Evolutionary conservation across 345 rosid species (phyloP).

Genomic region (Populus ilicifolia): DNA sequence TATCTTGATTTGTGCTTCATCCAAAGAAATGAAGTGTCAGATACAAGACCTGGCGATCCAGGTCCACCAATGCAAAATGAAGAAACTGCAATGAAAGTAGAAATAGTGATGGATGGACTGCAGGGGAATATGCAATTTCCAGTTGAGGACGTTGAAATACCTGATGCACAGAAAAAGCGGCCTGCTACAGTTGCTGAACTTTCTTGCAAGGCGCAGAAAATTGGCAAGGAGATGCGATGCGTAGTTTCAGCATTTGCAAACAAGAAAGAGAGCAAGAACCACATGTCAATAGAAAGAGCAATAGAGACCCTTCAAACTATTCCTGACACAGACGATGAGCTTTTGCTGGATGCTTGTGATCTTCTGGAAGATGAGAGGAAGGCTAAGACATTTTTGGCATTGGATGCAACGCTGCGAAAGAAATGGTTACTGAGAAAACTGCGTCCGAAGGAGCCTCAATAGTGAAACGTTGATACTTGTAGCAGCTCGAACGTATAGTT

Average conservation of each 20-base stretch:
- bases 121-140: constrained; percentile 16
- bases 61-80: constrained; percentile 29
- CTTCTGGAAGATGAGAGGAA: constrained; percentile 75
- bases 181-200: constrained; percentile 11
- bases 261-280: constrained; percentile 21
- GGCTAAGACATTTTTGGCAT: constrained; percentile 74
- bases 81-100: constrained; percentile 17
- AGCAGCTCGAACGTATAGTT: too few relatives aligned
- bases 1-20: constrained; percentile 53
- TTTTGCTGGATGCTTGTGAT: constrained; percentile 77
- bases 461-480: background rate
- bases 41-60: constrained; percentile 24
- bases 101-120: constrained; percentile 25
- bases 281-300: constrained; percentile 36
- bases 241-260: constrained; percentile 11
- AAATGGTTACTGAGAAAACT: constrained; percentile 82
- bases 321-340: constrained; percentile 64
- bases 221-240: constrained; percentile 28
- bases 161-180: constrained; percentile 46
- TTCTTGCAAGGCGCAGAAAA: constrained; percentile 43
- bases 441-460: constrained; percentile 25
- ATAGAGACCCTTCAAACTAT: constrained; percentile 63
- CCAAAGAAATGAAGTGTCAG: constrained; percentile 27
- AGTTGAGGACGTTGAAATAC: constrained; percentile 14
- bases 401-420: constrained; percentile 50